Base-by-base conservation (phyloP, 176 grass and related monocot genomes). In the Elymus sibiricus region DNA sequence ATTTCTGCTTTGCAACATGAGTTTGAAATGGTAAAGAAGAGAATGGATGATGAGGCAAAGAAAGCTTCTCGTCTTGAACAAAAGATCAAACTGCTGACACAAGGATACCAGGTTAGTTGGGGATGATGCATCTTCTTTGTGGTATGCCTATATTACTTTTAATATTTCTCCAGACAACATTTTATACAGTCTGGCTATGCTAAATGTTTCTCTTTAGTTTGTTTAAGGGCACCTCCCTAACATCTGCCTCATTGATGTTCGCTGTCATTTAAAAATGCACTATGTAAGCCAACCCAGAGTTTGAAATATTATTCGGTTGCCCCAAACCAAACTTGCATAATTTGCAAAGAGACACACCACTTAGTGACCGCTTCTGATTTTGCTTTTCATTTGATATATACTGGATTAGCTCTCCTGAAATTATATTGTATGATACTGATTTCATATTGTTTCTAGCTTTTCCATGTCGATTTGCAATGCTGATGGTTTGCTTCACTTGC, bases 41-140 rank as follows among this genome's bases (percentile, higher is more conserved):
- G 72, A 83, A 95, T 98, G 93, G 91, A 95, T 67, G 95, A 95
- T 77, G 95, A 98, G 85, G 89, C 93, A 58, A 98, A 98, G 85
- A 91, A 93, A 85, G 92, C 95, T 29, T 86, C 87, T 70, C 87
- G 90, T 22, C 87, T 95, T 78, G 95, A 95, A 76, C 95, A 98
- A 79, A 98, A 98, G 74, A 93, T 98, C 56, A 98, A 98, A 73
- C 82, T 98, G 75, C 85, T 98, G 69, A 98, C 93, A 78, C 92
- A 93, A 86, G 95, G 95, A 75, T 92, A 95, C 83, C 95, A 98
- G 89, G 95, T 98, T 90, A 70, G 61, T 53, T 39, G 83, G 63
- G 9, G 7, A 72, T 71, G 25, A 3, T 76, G 46, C 73, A 53
- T 43, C 0, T 9, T 76, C 46, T 72, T 38, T 79, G 17, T 15